These are phyloP conservation scores for Chenopodium suecicum DNA, from an alignment of 148 eudicot genomes.

Conservation along the genomic window DNA sequence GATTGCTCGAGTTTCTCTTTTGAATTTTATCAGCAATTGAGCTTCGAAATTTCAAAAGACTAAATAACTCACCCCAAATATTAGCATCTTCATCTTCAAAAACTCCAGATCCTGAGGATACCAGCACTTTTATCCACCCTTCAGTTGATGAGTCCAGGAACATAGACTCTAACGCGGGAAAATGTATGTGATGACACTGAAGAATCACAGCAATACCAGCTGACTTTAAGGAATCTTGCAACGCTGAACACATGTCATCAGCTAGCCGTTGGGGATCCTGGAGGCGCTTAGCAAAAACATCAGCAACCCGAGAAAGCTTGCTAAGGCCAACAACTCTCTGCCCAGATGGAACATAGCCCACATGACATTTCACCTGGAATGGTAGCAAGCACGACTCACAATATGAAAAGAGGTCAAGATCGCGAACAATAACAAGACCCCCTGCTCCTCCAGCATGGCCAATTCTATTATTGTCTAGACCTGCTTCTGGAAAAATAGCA, in stretches of 20 bases:
- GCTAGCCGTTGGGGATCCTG: constrained; percentile 86
- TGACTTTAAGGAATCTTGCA: constrained; percentile 62
- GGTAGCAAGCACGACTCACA: constrained; percentile 93
- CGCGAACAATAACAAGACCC: constrained; percentile 86
- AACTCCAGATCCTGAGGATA: constrained; percentile 68
- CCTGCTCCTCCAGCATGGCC: constrained; percentile 96
- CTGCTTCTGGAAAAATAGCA: constrained; percentile 92
- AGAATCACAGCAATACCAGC: constrained; percentile 74
- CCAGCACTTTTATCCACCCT: constrained; percentile 43
- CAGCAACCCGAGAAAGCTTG: constrained; percentile 91
- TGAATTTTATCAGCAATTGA: constrained; percentile 29
- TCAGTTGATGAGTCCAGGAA: constrained; percentile 44
- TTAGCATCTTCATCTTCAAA: constrained; percentile 47
- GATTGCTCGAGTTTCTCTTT: constrained; percentile 16
- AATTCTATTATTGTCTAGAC: constrained; percentile 43
- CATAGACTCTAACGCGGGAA: constrained; percentile 52
- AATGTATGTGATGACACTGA: constrained; percentile 68
- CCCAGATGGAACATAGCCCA: constrained; percentile 88
- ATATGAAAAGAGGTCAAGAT: constrained; percentile 83
- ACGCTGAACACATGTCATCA: constrained; percentile 63
- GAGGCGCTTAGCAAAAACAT: constrained; percentile 77
- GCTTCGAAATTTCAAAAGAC: constrained; percentile 55
- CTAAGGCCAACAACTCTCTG: constrained; percentile 88
- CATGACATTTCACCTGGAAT: constrained; percentile 88
- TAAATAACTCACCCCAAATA: constrained; percentile 60